Evolutionary conservation across 768 basidiomycete species (phyloP), one percentile per base, ranked within the genome.

Genomic region (Agaricus blazei): DNA sequence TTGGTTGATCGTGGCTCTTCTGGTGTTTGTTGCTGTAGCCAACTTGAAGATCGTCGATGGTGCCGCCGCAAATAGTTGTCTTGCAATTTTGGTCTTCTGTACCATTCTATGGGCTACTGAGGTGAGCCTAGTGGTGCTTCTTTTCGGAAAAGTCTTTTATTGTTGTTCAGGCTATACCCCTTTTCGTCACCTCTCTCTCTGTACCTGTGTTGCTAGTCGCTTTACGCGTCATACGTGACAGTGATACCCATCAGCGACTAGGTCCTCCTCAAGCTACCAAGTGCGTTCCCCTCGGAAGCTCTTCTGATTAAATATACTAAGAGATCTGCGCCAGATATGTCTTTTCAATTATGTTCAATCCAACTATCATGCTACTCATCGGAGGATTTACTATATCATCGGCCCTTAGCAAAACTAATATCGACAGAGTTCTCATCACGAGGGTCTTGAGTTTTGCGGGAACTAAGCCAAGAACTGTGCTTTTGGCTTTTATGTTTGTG

Each of bases 311-410:
- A n/a, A 34, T 36, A 31, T 44, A 12, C 37, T 57, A 38, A 58
- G 44, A 44, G 54, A 14, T 9, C 24, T 59, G 41, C 53, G 59
- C 24, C 57, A 96, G 93, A 72, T 93, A 80, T 67, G 82, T 98
- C 54, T 98, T 98, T 68, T 90, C 92, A 0, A 79, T 84, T 48
- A 98, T 98, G 93, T 98, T 99, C 71, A 90, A 90, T 0, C 92
- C 94, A 0, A 99, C 95, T 0, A 97, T 99, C 70, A 96, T 98
- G 92, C 88, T 99, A 36, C 85, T 98, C 48, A 92, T 96, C 60
- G 94, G 94, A 9, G 96, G 97, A 29, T 96, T 98, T 77, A 98
- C 96, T 8, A 96, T 98, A 59, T 93, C 97, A 0, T 93, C 95
- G 9, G 97, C 95, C 0, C 74, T 99, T 24, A 90, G 88, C 73